Evolutionary conservation across 78 protist species (phyloP).

Genomic region (Dictyostelium brefeldianum): DNA sequence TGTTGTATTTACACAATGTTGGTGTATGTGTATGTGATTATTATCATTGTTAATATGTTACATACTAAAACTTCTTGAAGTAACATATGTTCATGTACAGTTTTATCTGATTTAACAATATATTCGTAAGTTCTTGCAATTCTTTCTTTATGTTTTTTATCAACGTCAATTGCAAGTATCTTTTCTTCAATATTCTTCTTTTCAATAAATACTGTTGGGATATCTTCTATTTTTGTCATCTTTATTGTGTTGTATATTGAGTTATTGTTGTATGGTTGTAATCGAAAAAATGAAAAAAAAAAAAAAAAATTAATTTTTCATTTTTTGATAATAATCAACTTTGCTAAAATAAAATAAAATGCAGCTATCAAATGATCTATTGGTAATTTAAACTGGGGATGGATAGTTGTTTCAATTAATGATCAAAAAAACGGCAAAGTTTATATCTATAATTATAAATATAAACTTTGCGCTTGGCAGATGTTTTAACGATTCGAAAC

Average conservation of each 20-base stretch:
- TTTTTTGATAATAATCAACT: too few species aligned
- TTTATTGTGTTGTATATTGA: neutral
- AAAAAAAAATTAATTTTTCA: neutral
- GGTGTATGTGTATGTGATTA: neutral
- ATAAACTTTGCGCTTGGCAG: too few species aligned
- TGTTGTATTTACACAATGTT: neutral
- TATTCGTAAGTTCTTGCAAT: conserved; percentile 29
- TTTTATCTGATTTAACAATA: neutral
- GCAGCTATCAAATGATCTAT: too few species aligned
- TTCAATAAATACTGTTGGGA: neutral
- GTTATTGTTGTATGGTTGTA: neutral
- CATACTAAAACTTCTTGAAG: conserved; percentile 43
- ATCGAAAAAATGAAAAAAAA: neutral
- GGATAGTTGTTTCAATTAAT: too few species aligned
- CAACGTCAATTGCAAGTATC: conserved; percentile 12
- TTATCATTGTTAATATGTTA: neutral
- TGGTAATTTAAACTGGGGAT: too few species aligned
- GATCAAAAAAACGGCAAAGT: too few species aligned
- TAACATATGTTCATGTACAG: neutral
- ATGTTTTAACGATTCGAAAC: too few species aligned
- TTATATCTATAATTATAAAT: too few species aligned
- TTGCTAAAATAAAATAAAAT: too few species aligned
- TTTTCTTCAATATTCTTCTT: neutral
- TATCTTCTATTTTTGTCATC: conserved; percentile 1
- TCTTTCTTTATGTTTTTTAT: conserved; percentile 23